phyloP scores from a whole-genome alignment of 73 alveolate species.

The Blepharisma japonicum region DNA sequence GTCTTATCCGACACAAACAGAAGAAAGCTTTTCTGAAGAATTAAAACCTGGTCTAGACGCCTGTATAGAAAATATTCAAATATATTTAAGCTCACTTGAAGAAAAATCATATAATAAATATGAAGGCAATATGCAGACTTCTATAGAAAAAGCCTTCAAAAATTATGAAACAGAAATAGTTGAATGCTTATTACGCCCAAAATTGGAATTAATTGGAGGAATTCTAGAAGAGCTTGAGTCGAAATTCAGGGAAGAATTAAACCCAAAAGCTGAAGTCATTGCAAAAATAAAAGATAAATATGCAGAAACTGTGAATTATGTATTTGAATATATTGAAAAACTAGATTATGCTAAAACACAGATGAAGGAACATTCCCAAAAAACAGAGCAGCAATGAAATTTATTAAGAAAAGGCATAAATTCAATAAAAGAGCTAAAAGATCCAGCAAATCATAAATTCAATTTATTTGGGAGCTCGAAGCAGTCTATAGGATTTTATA shows the following conservation, averaged over 20 bases:
- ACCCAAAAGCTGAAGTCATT: neutral
- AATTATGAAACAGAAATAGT: conserved; percentile 2
- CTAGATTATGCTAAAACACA: neutral
- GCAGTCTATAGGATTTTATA: neutral
- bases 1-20: no score
- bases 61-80: no score
- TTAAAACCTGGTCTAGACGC: no score
- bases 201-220: conserved; percentile 11
- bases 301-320: neutral
- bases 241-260: neutral
- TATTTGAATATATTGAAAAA: neutral
- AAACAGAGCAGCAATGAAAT: neutral
- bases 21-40: no score
- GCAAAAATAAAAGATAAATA: neutral
- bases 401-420: neutral
- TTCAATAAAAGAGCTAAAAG: conserved; percentile 20
- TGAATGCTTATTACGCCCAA: conserved; percentile 15
- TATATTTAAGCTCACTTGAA: no score
- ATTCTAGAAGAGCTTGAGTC: neutral
- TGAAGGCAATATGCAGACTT: no score
- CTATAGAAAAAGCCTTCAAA: neutral
- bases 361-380: neutral
- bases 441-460: neutral
- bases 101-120: no score
- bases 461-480: neutral